Evolutionary conservation across 2,329 filamentous ascomycete species (phyloP).

Genomic region (Alternaria solani): DNA sequence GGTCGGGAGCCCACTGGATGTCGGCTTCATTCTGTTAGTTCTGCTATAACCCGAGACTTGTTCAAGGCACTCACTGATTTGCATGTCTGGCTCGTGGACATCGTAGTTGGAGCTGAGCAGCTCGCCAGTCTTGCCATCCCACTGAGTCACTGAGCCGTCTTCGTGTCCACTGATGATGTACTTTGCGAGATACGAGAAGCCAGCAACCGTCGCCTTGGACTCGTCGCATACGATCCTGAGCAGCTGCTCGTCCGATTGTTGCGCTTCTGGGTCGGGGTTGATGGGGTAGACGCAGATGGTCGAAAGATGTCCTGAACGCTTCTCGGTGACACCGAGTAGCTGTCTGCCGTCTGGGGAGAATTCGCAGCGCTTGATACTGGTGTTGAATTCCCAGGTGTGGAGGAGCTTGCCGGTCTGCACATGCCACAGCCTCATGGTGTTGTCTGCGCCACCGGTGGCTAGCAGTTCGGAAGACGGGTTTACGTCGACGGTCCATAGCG

Average conservation of each 20-base stretch:
- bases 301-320: slow-evolving; percentile 95
- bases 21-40: slow-evolving; percentile 78
- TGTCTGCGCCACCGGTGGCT: slow-evolving; percentile 95
- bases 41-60: neutral
- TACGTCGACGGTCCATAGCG: slow-evolving; percentile 98
- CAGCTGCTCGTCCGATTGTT: slow-evolving; percentile 83
- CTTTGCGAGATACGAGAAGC: slow-evolving; percentile 92
- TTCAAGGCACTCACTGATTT: slow-evolving; percentile 63
- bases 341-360: slow-evolving; percentile 93
- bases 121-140: slow-evolving; percentile 91
- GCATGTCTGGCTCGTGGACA: slow-evolving; percentile 85
- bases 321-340: slow-evolving; percentile 94
- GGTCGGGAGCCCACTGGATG: slow-evolving; percentile 91
- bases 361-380: slow-evolving; percentile 96
- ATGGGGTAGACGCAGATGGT: slow-evolving; percentile 95
- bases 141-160: slow-evolving; percentile 89
- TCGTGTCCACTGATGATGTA: slow-evolving; percentile 99
- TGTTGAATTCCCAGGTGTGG: slow-evolving; percentile 98
- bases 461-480: slow-evolving; percentile 91
- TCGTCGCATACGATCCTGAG: slow-evolving; percentile 88
- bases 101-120: slow-evolving; percentile 78
- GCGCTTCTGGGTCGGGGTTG: slow-evolving; percentile 79
- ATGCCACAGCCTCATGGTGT: slow-evolving; percentile 97
- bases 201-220: slow-evolving; percentile 96
- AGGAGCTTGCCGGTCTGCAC: slow-evolving; percentile 89